Conservation (phyloP, 768 basidiomycete genomes). For the Gloeopeniophorella convolvens region DNA sequence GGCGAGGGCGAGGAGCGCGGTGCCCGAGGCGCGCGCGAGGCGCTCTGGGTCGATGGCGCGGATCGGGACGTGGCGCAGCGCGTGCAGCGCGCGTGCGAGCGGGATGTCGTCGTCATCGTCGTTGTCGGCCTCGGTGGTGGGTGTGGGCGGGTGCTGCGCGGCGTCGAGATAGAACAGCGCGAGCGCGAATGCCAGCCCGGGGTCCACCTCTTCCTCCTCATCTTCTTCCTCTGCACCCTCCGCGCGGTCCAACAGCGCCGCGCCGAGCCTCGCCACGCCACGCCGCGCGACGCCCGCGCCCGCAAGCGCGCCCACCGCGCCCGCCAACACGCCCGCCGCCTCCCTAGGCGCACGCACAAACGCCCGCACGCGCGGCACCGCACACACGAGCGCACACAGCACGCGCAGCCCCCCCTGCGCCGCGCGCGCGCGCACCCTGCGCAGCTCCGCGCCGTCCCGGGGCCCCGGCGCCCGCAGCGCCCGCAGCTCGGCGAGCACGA, state of each 20-base stretch:
- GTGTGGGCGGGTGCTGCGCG: slow-evolving; percentile 23
- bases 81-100: slow-evolving; percentile 10
- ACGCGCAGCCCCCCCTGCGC: slow-evolving; percentile 28
- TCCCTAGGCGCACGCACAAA: slow-evolving; percentile 40
- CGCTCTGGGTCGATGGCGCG: slow-evolving; percentile 16
- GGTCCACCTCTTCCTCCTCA: slow-evolving; percentile 5
- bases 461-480: slow-evolving; percentile 38
- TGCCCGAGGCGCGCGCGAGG: slow-evolving; percentile 33
- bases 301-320: slow-evolving; percentile 40
- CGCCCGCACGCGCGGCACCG: slow-evolving; percentile 38
- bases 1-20: slow-evolving; percentile 29
- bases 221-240: too few relatives aligned
- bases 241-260: slow-evolving; percentile 27
- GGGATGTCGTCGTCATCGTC: neutral
- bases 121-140: slow-evolving; percentile 19
- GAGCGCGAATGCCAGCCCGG: slow-evolving; percentile 20
- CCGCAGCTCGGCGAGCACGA: slow-evolving; percentile 58
- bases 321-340: slow-evolving; percentile 34
- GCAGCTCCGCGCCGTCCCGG: slow-evolving; percentile 56
- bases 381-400: slow-evolving; percentile 29
- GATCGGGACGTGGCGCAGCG: slow-evolving; percentile 12
- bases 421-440: slow-evolving; percentile 38
- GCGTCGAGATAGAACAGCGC: slow-evolving; percentile 25
- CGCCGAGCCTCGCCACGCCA: slow-evolving; percentile 35
- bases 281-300: slow-evolving; percentile 41